Base-by-base conservation (phyloP, 192 early-diverging fungal genomes). In the Backusella liffmaniae region DNA sequence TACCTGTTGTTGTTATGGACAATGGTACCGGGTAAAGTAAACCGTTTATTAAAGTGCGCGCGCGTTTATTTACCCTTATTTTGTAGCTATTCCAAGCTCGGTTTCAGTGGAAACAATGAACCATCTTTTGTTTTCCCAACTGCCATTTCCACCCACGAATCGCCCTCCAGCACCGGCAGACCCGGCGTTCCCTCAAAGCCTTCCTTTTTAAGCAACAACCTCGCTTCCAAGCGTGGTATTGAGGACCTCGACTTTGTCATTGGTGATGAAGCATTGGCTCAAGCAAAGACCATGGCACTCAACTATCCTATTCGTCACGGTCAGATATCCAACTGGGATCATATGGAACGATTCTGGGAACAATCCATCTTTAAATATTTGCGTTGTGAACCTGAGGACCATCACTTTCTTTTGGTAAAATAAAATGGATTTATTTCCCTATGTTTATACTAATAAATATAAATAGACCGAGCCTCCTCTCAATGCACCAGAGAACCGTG, bases 301-400 rank as follows among this genome's bases (percentile, higher is more conserved):
- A 90, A 91, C 80, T 98, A 97, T 80, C 96, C 97, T 23, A 95
- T 98, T 79, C 90, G 96, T 21, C 98, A 99, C 76, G 98, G 97
- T 35, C 96, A 97, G 85, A 98, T 99, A 77, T 96, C 97, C 44
- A 98, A 98, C 87, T 99, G 97, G 97, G 98, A 99, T 86, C 91
- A 97, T 59, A 99, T 99, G 98, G 98, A 99, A 83, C 92, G 97
- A 75, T 99, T 95, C 87, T 97, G 97, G 94, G 97, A 99, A 85
- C 96, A 97, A 76, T 96, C 92, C 78, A 95, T 99, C 70, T 99
- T 98, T 87, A 95, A 99, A 85, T 97, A 98, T 82, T 81, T 99
- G 82, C 91, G 97, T 68, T 98, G 97, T 84, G 98, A 99, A 84
- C 98, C 98, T 18, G 98, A 99, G 82, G 98, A 99, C 87, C 98